Conservation (phyloP, 2,329 filamentous ascomycete species). For the Penicillium hesseltinei region DNA sequence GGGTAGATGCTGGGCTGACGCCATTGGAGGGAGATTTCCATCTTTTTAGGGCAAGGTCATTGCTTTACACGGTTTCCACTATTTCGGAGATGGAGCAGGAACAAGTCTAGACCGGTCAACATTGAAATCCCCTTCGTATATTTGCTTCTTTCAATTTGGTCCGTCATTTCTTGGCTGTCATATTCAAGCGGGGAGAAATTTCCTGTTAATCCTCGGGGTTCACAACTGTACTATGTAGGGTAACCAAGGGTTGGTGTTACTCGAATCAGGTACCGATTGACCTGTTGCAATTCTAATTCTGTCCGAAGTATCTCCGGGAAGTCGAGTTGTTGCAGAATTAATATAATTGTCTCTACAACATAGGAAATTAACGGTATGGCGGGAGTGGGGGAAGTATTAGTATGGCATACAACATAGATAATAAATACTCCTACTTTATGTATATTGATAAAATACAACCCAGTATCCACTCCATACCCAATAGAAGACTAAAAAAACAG, state of each 20-base stretch:
- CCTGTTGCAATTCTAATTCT: slow-evolving; percentile 5
- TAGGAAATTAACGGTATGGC: neutral
- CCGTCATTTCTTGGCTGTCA: slow-evolving; percentile 5
- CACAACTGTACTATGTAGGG: slow-evolving; percentile 9
- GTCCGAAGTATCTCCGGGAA: slow-evolving; percentile 5
- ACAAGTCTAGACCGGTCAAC: slow-evolving; percentile 24
- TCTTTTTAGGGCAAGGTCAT: neutral
- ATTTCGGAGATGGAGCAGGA: slow-evolving; percentile 21
- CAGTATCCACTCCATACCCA: neutral
- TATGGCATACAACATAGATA: neutral
- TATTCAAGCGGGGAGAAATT: slow-evolving; percentile 5
- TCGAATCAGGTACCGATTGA: slow-evolving; percentile 25
- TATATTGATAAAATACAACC: neutral
- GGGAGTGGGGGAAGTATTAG: no score
- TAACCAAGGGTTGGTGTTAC: slow-evolving; percentile 4
- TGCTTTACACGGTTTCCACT: neutral
- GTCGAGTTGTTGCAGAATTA: neutral
- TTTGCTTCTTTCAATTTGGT: slow-evolving; percentile 18
- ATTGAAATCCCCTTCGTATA: slow-evolving; percentile 20
- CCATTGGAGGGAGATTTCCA: slow-evolving; percentile 6
- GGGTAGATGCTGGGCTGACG: slow-evolving; percentile 15
- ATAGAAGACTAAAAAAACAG: neutral
- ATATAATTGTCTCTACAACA: neutral
- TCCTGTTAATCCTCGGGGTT: slow-evolving; percentile 4
- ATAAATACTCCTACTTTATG: neutral